phyloP scores from a whole-genome alignment of 495 filamentous ascomycete species.

The Xylaria cubensis region DNA sequence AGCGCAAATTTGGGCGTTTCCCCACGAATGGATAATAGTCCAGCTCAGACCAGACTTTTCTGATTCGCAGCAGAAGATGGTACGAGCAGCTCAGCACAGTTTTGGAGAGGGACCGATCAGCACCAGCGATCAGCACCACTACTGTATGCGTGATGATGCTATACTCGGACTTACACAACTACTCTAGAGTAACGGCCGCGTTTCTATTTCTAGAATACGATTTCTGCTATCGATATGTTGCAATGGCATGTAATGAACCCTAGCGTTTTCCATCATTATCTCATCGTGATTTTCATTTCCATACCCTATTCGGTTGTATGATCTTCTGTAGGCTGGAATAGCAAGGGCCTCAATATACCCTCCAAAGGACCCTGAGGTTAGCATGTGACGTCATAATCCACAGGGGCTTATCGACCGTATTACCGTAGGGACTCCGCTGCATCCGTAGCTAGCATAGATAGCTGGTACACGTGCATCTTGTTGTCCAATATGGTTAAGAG shows the following conservation, averaged over 20 bases:
- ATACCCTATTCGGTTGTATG: not conserved
- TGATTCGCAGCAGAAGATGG: not conserved
- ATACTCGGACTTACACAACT: not conserved
- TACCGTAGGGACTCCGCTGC: not conserved
- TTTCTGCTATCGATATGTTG: not conserved
- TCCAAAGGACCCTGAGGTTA: not conserved
- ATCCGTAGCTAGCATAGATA: not conserved
- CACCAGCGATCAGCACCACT: not conserved
- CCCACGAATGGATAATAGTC: not conserved
- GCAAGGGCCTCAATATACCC: not conserved
- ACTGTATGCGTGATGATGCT: constrained; percentile 18
- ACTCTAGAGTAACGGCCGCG: not conserved
- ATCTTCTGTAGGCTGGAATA: not conserved
- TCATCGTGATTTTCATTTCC: not conserved
- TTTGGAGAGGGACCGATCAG: not conserved
- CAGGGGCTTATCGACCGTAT: not conserved
- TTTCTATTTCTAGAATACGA: constrained; percentile 1
- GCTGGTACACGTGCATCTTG: not conserved
- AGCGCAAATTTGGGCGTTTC: not conserved
- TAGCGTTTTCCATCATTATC: not conserved
- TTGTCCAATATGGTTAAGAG: not conserved
- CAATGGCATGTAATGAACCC: not conserved
- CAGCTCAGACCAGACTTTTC: not conserved
- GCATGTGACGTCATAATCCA: not conserved
- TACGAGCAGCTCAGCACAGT: not conserved